phyloP scores from a whole-genome alignment of 495 filamentous ascomycete species.

The Hypoxylon lenormandii region DNA sequence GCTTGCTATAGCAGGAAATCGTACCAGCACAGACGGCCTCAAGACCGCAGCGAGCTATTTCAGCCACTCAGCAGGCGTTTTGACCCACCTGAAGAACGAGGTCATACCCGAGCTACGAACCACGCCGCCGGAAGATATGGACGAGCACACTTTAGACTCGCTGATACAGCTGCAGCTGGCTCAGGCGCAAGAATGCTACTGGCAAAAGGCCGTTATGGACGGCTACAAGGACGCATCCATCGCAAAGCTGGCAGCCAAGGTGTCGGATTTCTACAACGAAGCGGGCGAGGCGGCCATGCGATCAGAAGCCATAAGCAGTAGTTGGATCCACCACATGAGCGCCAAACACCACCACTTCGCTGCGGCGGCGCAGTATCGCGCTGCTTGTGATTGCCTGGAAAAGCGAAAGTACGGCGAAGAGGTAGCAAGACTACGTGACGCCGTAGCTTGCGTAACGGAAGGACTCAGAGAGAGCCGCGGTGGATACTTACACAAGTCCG shows the following conservation, averaged over 20 bases:
- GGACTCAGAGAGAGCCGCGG: slow-evolving; percentile 82
- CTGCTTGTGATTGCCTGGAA: slow-evolving; percentile 90
- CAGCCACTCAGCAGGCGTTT: slow-evolving; percentile 85
- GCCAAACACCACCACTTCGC: slow-evolving; percentile 99
- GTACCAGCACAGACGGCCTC: slow-evolving; percentile 81
- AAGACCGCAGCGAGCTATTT: slow-evolving; percentile 92
- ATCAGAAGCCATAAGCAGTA: slow-evolving; percentile 86
- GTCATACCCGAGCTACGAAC: slow-evolving; percentile 87
- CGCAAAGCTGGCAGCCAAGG: slow-evolving; percentile 88
- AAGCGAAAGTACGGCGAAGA: slow-evolving; percentile 96
- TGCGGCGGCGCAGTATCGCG: slow-evolving; percentile 93
- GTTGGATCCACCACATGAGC: slow-evolving; percentile 98
- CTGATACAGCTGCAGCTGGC: slow-evolving; percentile 85
- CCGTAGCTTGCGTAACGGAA: slow-evolving; percentile 83
- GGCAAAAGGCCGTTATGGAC: slow-evolving; percentile 97
- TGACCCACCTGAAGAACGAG: slow-evolving; percentile 79
- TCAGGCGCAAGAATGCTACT: slow-evolving; percentile 96
- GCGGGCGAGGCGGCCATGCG: slow-evolving; percentile 88
- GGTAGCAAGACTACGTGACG: slow-evolving; percentile 85
- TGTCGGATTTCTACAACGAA: slow-evolving; percentile 88
- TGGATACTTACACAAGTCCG: slow-evolving; percentile 82
- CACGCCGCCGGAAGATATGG: slow-evolving; percentile 90
- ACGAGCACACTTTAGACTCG: slow-evolving; percentile 83
- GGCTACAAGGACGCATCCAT: slow-evolving; percentile 90
- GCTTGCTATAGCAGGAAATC: slow-evolving; percentile 82